A percentile compares a stretch with the other conserved stretches of the same genome.
Evolutionary conservation across 495 filamentous ascomycete species (phyloP).

Genomic region (Trichocladium antarcticum): DNA sequence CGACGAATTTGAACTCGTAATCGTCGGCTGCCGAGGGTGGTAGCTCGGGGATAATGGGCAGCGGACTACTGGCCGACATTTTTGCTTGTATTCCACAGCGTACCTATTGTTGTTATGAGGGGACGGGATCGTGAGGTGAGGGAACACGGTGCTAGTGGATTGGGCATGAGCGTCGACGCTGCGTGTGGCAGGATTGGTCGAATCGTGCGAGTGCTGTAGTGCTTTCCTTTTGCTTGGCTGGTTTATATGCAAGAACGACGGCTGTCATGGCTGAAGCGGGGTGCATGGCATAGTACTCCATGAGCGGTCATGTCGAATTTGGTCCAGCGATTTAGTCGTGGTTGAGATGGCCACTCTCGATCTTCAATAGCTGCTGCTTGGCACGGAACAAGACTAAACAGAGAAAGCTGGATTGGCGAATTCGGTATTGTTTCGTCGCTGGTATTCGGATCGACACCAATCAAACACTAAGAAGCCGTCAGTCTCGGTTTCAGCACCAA

Average conservation of each 20-base stretch:
- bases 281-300: background rate
- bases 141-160: too few relatives aligned
- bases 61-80: background rate
- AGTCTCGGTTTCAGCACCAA: too few relatives aligned
- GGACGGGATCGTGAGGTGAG: too few relatives aligned
- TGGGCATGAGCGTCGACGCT: background rate
- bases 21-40: background rate
- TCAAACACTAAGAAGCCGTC: too few relatives aligned
- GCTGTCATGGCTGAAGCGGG: background rate
- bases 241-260: background rate
- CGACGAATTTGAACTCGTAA: slow-evolving; percentile 27
- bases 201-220: too few relatives aligned
- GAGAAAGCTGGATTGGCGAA: too few relatives aligned
- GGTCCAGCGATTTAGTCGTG: background rate
- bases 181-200: background rate
- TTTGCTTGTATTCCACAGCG: too few relatives aligned
- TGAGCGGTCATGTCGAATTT: background rate
- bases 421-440: too few relatives aligned
- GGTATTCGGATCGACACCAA: too few relatives aligned
- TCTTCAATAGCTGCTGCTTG: too few relatives aligned
- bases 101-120: too few relatives aligned
- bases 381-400: too few relatives aligned
- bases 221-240: background rate
- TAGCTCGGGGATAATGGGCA: background rate
- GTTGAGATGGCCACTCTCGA: background rate